phyloP scores from a whole-genome alignment of 2,329 filamentous ascomycete genomes.

The Aspergillus arachidicola region DNA sequence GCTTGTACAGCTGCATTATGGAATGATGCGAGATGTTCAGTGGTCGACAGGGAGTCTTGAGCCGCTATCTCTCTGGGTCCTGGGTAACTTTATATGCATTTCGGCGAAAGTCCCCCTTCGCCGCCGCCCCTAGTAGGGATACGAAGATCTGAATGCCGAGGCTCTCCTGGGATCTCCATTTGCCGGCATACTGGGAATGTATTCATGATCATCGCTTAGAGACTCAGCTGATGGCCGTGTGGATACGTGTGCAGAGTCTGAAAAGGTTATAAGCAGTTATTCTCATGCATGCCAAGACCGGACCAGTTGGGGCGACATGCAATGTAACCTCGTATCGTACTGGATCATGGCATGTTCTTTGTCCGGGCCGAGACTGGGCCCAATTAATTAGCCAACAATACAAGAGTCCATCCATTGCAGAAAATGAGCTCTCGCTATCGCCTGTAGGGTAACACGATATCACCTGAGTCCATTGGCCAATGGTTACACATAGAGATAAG shows the following conservation, averaged over 20 bases:
- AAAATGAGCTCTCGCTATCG: background rate
- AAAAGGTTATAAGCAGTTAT: background rate
- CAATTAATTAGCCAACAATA: background rate
- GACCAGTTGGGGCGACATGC: background rate
- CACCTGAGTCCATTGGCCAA: background rate
- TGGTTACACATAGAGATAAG: background rate
- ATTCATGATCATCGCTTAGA: background rate
- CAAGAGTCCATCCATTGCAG: background rate
- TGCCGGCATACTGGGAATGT: background rate
- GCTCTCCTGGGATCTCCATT: too few species aligned
- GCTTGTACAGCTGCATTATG: background rate
- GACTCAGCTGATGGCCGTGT: background rate
- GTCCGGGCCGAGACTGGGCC: background rate
- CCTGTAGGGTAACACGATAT: background rate
- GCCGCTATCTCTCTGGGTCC: background rate
- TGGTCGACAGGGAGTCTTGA: background rate
- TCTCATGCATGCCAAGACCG: background rate
- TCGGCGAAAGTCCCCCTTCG: background rate
- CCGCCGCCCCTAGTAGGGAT: background rate
- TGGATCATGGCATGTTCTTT: background rate
- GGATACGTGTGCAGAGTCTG: background rate
- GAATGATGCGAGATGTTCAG: background rate
- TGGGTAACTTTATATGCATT: background rate
- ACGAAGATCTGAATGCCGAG: background rate
- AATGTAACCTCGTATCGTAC: background rate